Conservation (phyloP, 495 filamentous ascomycete species). For the Penicillium canariense region DNA sequence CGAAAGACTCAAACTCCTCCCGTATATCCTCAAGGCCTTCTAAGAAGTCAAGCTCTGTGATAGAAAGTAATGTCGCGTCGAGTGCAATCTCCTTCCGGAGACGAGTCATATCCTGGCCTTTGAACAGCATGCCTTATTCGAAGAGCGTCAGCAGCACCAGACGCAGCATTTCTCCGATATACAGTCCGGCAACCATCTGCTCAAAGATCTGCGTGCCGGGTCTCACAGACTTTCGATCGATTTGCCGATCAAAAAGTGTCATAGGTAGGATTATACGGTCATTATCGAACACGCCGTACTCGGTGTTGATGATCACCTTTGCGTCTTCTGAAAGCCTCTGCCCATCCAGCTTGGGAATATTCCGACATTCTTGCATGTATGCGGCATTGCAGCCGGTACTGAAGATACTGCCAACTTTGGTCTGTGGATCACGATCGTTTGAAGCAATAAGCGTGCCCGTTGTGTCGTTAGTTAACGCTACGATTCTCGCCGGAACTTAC, state of each 20-base stretch:
- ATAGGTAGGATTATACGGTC: constrained; percentile 75
- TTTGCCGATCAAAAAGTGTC: constrained; percentile 32
- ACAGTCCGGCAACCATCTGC: constrained; percentile 50
- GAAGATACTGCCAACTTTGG: constrained; percentile 93
- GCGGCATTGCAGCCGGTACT: constrained; percentile 95
- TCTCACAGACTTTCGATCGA: constrained; percentile 40
- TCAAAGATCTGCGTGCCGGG: constrained; percentile 49
- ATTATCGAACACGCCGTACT: constrained; percentile 96
- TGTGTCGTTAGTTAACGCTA: constrained; percentile 91
- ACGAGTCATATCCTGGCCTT: constrained; percentile 46
- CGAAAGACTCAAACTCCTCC: constrained; percentile 66
- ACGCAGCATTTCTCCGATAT: constrained; percentile 47
- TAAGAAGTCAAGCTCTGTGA: constrained; percentile 69
- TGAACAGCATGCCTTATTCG: constrained; percentile 31
- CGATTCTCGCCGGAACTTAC: constrained; percentile 80
- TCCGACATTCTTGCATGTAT: constrained; percentile 85
- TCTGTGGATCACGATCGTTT: constrained; percentile 76
- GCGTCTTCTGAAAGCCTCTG: constrained; percentile 75
- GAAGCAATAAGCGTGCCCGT: constrained; percentile 93
- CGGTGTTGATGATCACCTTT: constrained; percentile 94
- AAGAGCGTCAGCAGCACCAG: constrained; percentile 39
- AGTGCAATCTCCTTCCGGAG: constrained; percentile 70
- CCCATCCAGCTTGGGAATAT: constrained; percentile 81
- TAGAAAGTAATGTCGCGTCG: constrained; percentile 77
- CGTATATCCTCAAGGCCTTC: constrained; percentile 70